phyloP scores from a whole-genome alignment of 2,329 filamentous ascomycete species.

The Hypoxylon sp. region DNA sequence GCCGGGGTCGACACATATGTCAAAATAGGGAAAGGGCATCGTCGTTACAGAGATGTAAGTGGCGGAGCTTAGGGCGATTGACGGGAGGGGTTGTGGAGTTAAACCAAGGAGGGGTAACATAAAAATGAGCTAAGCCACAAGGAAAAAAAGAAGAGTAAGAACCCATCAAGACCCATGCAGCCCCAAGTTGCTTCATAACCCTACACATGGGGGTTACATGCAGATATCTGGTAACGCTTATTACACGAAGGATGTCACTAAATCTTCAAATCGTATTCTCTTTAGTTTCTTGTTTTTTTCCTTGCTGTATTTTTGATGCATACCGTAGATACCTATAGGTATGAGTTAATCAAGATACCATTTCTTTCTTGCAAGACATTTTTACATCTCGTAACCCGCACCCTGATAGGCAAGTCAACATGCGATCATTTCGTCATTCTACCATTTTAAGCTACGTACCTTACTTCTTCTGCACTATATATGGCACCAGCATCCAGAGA shows the following conservation, averaged over 20 bases:
- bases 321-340: background rate
- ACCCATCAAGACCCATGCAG: conserved; percentile 16
- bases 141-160: background rate
- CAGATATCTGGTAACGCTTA: conserved; percentile 30
- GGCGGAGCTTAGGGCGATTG: conserved; percentile 33
- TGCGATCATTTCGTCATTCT: conserved; percentile 9
- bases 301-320: conserved; percentile 11
- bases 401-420: conserved; percentile 12
- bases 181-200: conserved; percentile 17
- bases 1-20: conserved; percentile 40
- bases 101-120: conserved; percentile 37
- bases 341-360: background rate
- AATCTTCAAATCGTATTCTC: conserved; percentile 30
- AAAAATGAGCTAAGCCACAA: conserved; percentile 32
- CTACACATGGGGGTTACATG: conserved; percentile 32
- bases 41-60: conserved; percentile 35
- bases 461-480: conserved; percentile 19
- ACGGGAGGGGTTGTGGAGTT: conserved; percentile 32
- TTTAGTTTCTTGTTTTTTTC: conserved; percentile 19
- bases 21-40: conserved; percentile 40
- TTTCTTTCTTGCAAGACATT: conserved; percentile 7
- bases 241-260: conserved; percentile 22
- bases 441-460: background rate
- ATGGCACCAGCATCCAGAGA: conserved; percentile 16
- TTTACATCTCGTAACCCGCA: background rate